A percentile compares a stretch with the other conserved stretches of the same genome.
Conservation (phyloP, 169 alveolate species). For the Eimeria maxima region DNA sequence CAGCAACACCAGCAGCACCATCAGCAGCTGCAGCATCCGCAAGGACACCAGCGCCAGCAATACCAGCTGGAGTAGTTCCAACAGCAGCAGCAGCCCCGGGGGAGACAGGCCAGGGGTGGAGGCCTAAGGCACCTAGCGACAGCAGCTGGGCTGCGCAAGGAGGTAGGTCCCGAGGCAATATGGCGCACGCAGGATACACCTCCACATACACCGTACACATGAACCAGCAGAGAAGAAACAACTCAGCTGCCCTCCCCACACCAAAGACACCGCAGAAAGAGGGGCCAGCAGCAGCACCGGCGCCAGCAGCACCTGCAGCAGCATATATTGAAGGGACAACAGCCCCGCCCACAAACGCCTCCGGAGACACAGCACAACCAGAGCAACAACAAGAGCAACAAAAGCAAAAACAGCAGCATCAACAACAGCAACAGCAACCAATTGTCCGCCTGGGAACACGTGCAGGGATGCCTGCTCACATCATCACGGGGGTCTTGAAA, state of each 20-base stretch:
- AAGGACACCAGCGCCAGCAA: constrained; percentile 10
- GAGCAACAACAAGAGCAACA: background rate
- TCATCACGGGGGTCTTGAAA: constrained; percentile 37
- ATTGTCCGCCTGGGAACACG: constrained; percentile 39
- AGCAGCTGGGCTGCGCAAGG: background rate
- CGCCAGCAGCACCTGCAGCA: background rate
- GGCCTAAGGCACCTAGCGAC: too few species aligned
- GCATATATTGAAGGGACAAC: background rate
- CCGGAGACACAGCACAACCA: background rate
- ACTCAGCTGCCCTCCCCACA: too few species aligned
- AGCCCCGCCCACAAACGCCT: background rate
- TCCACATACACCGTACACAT: too few species aligned
- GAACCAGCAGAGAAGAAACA: too few species aligned
- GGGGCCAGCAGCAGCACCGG: background rate
- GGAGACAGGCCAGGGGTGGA: background rate
- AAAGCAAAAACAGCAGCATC: background rate
- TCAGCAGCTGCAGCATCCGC: too few species aligned
- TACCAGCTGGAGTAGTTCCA: background rate
- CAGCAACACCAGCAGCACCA: background rate
- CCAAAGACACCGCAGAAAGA: background rate
- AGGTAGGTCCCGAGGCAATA: too few species aligned
- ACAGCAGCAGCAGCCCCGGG: background rate
- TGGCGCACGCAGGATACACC: too few species aligned
- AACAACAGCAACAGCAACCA: constrained; percentile 39
- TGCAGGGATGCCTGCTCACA: constrained; percentile 49